Conservation (phyloP, 495 filamentous ascomycete species). For the Lasiosphaeria miniovina region DNA sequence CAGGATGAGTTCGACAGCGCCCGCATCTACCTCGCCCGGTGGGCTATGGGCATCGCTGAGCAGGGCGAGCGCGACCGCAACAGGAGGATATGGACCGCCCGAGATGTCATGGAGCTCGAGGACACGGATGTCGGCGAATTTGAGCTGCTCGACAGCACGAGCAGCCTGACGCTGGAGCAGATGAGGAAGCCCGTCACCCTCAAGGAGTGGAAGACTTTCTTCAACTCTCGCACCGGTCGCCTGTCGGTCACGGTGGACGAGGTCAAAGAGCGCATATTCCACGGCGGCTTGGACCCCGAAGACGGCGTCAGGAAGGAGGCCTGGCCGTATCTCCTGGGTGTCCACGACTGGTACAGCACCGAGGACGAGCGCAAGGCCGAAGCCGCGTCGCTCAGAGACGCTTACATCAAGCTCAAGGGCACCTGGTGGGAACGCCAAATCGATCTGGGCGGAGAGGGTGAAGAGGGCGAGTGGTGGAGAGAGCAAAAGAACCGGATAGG, state of each 20-base stretch:
- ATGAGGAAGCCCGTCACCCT: slow-evolving; percentile 72
- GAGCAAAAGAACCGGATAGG: slow-evolving; percentile 92
- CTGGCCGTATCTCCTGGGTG: slow-evolving; percentile 90
- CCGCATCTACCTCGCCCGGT: slow-evolving; percentile 85
- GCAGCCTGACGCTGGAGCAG: slow-evolving; percentile 66
- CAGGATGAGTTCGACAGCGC: slow-evolving; percentile 98
- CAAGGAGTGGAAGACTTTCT: slow-evolving; percentile 84
- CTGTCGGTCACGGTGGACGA: slow-evolving; percentile 80
- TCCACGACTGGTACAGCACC: slow-evolving; percentile 87
- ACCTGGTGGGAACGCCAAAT: slow-evolving; percentile 95
- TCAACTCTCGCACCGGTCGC: slow-evolving; percentile 69
- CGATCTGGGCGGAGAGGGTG: slow-evolving; percentile 68
- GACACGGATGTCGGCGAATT: slow-evolving; percentile 93
- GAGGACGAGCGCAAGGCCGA: slow-evolving; percentile 74
- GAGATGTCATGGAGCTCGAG: slow-evolving; percentile 89
- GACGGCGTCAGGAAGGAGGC: slow-evolving; percentile 93
- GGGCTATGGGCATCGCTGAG: slow-evolving; percentile 98
- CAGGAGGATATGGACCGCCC: slow-evolving; percentile 86
- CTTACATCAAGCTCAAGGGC: slow-evolving; percentile 90
- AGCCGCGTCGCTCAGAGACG: slow-evolving; percentile 82
- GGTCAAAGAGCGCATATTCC: slow-evolving; percentile 93
- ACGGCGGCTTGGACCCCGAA: slow-evolving; percentile 84
- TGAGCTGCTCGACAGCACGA: slow-evolving; percentile 85
- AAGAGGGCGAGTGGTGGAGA: slow-evolving; percentile 89
- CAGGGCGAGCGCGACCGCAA: slow-evolving; percentile 84